These are phyloP conservation scores for Starmerella asiatica DNA, from an alignment of 805 yeast species.

Conservation along the genomic window DNA sequence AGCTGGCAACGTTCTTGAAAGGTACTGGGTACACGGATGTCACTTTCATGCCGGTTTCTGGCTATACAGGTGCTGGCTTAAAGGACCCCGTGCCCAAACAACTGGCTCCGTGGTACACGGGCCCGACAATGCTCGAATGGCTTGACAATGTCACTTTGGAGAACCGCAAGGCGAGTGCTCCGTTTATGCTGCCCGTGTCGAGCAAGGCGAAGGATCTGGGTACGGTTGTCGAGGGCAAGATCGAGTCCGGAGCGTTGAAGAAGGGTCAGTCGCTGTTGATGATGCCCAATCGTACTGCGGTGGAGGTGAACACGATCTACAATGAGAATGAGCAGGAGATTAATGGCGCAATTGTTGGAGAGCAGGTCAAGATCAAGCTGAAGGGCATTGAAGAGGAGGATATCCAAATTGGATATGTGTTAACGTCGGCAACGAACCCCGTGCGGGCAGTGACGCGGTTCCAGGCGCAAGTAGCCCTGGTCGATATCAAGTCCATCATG, in stretches of 20 bases:
- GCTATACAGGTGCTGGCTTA: constrained; percentile 93
- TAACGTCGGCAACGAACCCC: constrained; percentile 75
- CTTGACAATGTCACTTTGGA: constrained; percentile 70
- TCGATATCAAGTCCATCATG: constrained; percentile 85
- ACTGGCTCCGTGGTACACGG: constrained; percentile 84
- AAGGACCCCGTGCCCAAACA: constrained; percentile 64
- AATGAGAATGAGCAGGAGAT: constrained; percentile 95
- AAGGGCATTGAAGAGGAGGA: constrained; percentile 98
- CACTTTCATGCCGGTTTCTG: constrained; percentile 92
- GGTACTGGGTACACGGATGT: constrained; percentile 88
- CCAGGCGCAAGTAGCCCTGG: constrained; percentile 94
- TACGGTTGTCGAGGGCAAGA: constrained; percentile 94
- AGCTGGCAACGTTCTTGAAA: constrained; percentile 56
- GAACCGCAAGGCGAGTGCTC: constrained; percentile 80
- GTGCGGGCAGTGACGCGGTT: constrained; percentile 81
- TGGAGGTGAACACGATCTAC: constrained; percentile 77
- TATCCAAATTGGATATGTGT: constrained; percentile 77
- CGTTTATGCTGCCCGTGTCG: constrained; percentile 92
- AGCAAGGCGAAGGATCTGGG: constrained; percentile 96
- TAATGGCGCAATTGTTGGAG: constrained; percentile 83
- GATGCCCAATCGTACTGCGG: constrained; percentile 81
- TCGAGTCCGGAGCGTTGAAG: constrained; percentile 87
- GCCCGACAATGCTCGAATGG: constrained; percentile 83
- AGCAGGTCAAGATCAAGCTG: constrained; percentile 84
- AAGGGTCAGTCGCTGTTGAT: constrained; percentile 61